A percentile compares a stretch with the other conserved stretches of the same genome.
Evolutionary conservation across 2,329 filamentous ascomycete genomes (phyloP).

Genomic region (Fusarium cicatricum): DNA sequence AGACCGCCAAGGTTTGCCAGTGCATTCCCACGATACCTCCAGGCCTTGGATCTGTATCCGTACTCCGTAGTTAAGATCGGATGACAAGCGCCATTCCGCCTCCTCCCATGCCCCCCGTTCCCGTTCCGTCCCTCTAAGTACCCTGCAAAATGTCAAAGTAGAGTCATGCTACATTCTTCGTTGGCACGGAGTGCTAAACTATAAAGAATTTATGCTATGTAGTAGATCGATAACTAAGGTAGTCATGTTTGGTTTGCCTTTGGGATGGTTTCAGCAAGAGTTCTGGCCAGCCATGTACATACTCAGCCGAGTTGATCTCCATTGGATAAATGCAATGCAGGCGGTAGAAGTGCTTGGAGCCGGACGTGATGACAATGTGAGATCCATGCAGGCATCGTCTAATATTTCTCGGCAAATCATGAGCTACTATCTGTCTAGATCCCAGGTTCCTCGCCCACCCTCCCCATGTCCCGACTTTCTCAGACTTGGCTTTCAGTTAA

Average conservation of each 20-base stretch:
- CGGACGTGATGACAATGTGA: constrained; percentile 9
- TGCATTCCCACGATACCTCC: constrained; percentile 17
- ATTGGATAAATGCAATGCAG: constrained; percentile 15
- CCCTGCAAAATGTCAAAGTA: neutral
- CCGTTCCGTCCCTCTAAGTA: neutral
- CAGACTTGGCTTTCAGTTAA: constrained; percentile 33
- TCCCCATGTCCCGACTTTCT: constrained; percentile 16
- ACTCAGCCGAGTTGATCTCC: constrained; percentile 1
- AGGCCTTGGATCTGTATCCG: neutral
- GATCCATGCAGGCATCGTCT: neutral
- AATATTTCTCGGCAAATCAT: neutral
- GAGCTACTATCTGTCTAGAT: neutral
- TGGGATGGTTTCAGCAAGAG: no score
- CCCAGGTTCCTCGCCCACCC: neutral
- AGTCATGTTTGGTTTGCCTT: neutral
- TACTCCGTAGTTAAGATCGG: neutral
- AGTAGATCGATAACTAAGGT: no score
- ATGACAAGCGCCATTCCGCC: neutral
- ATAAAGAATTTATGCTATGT: neutral
- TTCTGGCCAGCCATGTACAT: neutral
- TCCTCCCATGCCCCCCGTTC: neutral
- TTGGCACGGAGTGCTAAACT: constrained; percentile 8
- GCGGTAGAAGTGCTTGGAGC: constrained; percentile 26
- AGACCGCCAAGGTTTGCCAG: neutral
- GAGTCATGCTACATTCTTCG: constrained; percentile 17